Percentiles rank a stretch among this genome's conserved stretches.
Evolutionary conservation across 2,329 filamentous ascomycete genomes (phyloP).

Genomic region (Penicillium sp.): DNA sequence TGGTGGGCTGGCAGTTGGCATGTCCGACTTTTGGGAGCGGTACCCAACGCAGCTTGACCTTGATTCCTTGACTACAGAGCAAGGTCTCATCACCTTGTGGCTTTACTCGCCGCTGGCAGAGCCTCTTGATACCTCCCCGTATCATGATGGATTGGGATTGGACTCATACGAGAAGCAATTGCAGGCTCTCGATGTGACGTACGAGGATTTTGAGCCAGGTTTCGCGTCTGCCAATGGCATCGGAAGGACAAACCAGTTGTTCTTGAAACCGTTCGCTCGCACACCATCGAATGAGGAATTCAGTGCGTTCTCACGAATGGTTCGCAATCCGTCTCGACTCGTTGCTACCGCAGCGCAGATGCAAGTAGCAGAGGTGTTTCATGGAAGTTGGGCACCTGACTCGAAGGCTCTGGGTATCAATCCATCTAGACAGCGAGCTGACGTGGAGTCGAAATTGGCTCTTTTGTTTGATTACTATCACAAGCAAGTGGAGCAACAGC

Average conservation of each 20-base stretch:
- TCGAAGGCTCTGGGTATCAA: slow-evolving; percentile 18
- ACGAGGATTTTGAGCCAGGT: slow-evolving; percentile 55
- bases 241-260: slow-evolving; percentile 53
- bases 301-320: slow-evolving; percentile 39
- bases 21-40: slow-evolving; percentile 59
- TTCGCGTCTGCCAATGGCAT: slow-evolving; percentile 55
- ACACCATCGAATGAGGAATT: slow-evolving; percentile 49
- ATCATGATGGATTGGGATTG: slow-evolving; percentile 53
- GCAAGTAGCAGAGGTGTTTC: slow-evolving; percentile 48
- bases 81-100: slow-evolving; percentile 54
- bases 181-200: slow-evolving; percentile 57
- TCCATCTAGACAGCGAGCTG: slow-evolving; percentile 24
- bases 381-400: slow-evolving; percentile 49
- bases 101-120: slow-evolving; percentile 53
- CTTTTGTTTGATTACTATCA: slow-evolving; percentile 54
- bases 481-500: slow-evolving; percentile 50
- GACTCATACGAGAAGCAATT: slow-evolving; percentile 54
- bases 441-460: slow-evolving; percentile 50
- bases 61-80: slow-evolving; percentile 44
- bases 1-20: slow-evolving; percentile 55
- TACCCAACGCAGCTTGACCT: slow-evolving; percentile 56
- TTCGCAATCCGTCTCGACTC: slow-evolving; percentile 50
- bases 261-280: slow-evolving; percentile 47
- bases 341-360: slow-evolving; percentile 46
- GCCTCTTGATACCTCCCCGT: slow-evolving; percentile 53